Conservation (phyloP, 345 rosid species). For the Eutrema heterophyllum region DNA sequence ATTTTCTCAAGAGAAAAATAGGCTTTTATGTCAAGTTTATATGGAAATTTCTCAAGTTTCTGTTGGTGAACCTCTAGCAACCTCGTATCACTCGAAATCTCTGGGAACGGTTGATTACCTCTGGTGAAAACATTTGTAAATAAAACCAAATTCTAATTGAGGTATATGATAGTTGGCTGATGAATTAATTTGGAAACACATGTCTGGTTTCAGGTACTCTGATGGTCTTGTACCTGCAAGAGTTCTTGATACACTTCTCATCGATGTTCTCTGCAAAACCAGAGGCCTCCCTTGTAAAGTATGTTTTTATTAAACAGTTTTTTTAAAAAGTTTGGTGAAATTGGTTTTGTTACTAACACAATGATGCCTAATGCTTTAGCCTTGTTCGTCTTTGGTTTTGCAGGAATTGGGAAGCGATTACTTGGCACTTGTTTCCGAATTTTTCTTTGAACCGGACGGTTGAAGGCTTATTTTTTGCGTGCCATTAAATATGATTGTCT, state of each 20-base stretch:
- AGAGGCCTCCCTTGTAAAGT: conserved; percentile 79
- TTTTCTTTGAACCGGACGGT: conserved; percentile 36
- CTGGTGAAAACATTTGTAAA: conserved; percentile 43
- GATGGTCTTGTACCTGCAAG: conserved; percentile 49
- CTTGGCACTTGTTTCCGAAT: conserved; percentile 74
- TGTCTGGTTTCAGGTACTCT: conserved; percentile 52
- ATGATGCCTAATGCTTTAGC: neutral
- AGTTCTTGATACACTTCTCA: conserved; percentile 73
- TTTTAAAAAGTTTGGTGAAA: neutral
- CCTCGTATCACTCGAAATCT: conserved; percentile 78
- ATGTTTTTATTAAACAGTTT: conserved; percentile 6
- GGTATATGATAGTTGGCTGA: neutral
- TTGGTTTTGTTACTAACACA: neutral
- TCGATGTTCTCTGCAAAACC: conserved; percentile 49
- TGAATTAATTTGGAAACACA: neutral
- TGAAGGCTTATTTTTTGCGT: neutral
- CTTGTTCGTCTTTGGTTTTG: conserved; percentile 5
- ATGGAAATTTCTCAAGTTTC: neutral
- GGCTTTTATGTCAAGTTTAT: too few relatives aligned
- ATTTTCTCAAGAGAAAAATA: too few relatives aligned
- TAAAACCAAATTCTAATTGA: neutral
- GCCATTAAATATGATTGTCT: neutral
- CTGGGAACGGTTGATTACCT: conserved; percentile 85
- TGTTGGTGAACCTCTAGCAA: conserved; percentile 71
- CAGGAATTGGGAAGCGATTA: conserved; percentile 82